A percentile compares a stretch with the other conserved stretches of the same genome.
phyloP scores from a whole-genome alignment of 2,329 filamentous ascomycete species.

The Talaromyces funiculosus region DNA sequence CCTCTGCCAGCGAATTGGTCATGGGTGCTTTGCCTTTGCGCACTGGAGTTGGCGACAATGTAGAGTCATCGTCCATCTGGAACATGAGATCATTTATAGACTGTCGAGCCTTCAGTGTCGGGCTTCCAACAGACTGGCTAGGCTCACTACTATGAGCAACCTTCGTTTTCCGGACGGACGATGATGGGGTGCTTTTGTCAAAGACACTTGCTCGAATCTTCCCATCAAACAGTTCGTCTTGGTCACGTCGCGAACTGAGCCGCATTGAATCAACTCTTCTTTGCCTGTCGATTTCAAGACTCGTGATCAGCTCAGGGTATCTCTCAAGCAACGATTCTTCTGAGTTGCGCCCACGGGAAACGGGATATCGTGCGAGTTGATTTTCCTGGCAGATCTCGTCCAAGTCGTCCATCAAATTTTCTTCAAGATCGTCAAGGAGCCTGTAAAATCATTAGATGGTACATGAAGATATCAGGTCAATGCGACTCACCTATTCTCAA shows the following conservation, averaged over 20 bases:
- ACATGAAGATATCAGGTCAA: slow-evolving; percentile 7
- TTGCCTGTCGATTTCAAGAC: slow-evolving; percentile 44
- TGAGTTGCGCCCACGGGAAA: slow-evolving; percentile 68
- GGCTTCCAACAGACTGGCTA: slow-evolving; percentile 54
- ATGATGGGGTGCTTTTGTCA: slow-evolving; percentile 55
- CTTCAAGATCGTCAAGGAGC: slow-evolving; percentile 76
- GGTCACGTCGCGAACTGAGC: slow-evolving; percentile 57
- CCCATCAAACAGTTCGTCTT: slow-evolving; percentile 62
- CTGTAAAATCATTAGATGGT: slow-evolving; percentile 29
- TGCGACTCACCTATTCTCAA: slow-evolving; percentile 68
- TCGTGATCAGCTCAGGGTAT: slow-evolving; percentile 41
- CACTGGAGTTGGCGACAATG: slow-evolving; percentile 21
- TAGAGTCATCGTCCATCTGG: slow-evolving; percentile 79
- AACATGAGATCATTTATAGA: slow-evolving; percentile 79
- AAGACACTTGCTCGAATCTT: slow-evolving; percentile 57
- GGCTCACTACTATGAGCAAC: slow-evolving; percentile 36
- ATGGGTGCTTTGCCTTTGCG: slow-evolving; percentile 28
- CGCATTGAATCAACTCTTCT: slow-evolving; percentile 71
- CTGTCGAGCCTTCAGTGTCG: slow-evolving; percentile 61
- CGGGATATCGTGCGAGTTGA: slow-evolving; percentile 70
- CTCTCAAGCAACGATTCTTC: slow-evolving; percentile 48
- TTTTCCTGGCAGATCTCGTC: slow-evolving; percentile 76
- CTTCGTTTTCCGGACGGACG: slow-evolving; percentile 40
- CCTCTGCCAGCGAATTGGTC: slow-evolving; percentile 18
- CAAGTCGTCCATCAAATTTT: slow-evolving; percentile 73